Evolutionary conservation across 1,139 yeast species (phyloP).

Genomic region (Pneumocystis murina): DNA sequence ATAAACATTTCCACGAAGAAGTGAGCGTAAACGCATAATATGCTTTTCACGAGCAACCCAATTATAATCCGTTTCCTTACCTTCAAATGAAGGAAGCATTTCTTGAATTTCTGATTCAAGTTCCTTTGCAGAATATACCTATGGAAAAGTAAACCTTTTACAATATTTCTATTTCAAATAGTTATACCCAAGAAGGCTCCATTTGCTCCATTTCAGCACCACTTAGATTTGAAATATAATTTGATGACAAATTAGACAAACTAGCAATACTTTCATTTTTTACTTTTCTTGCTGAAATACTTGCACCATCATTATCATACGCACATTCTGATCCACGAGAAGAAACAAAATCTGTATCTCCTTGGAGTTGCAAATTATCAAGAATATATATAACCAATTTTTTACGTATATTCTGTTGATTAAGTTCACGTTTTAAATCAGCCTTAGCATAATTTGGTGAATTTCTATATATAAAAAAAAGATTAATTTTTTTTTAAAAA

Average conservation of each 20-base stretch:
- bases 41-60: conserved; percentile 64
- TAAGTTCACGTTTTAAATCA: conserved; percentile 38
- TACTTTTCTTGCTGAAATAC: conserved; percentile 4
- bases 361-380: conserved; percentile 6
- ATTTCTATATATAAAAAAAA: conserved; percentile 10
- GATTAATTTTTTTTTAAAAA: not conserved
- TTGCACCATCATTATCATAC: not conserved
- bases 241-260: not conserved
- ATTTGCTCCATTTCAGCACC: conserved; percentile 23
- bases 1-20: conserved; percentile 45
- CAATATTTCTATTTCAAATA: too few species aligned
- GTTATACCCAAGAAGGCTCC: conserved; percentile 7
- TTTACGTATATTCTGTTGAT: conserved; percentile 27
- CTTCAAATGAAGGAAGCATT: conserved; percentile 37
- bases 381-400: conserved; percentile 13
- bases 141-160: conserved; percentile 14
- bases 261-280: conserved; percentile 7
- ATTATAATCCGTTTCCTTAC: conserved; percentile 76
- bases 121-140: conserved; percentile 23
- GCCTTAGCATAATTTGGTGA: conserved; percentile 30
- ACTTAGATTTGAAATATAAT: conserved; percentile 14
- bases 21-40: conserved; percentile 41
- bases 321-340: conserved; percentile 7
- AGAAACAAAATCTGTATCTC: conserved; percentile 7
- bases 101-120: conserved; percentile 28